Conservation (phyloP, 2,329 filamentous ascomycete genomes). For the Ophiocordyceps camponoti-saundersi region DNA sequence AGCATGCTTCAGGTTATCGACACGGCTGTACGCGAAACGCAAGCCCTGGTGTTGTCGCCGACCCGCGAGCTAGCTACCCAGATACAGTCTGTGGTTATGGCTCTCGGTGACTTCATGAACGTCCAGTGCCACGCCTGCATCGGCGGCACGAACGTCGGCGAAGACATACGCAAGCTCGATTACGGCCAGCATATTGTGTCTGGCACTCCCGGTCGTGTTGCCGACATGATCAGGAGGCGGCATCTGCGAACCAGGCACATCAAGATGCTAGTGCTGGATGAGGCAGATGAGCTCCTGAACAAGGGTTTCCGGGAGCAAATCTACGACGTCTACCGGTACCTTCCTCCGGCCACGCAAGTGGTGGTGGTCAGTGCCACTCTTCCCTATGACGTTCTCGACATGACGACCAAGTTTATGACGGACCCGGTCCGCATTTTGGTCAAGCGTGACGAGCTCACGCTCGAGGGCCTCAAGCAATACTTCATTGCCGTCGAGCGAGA, state of each 20-base stretch:
- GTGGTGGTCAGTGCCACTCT: conserved; percentile 94
- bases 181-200: conserved; percentile 97
- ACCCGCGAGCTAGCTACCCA: conserved; percentile 94
- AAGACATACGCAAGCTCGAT: conserved; percentile 94
- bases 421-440: conserved; percentile 92
- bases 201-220: conserved; percentile 87
- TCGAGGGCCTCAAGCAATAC: conserved; percentile 96
- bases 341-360: conserved; percentile 94
- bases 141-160: conserved; percentile 91
- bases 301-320: conserved; percentile 96
- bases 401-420: conserved; percentile 99
- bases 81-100: conserved; percentile 97
- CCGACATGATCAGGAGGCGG: conserved; percentile 44
- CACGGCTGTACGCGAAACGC: conserved; percentile 78
- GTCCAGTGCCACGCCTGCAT: conserved; percentile 98
- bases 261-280: conserved; percentile 46
- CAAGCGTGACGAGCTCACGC: conserved; percentile 95
- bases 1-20: conserved; percentile 94
- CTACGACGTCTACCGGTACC: conserved; percentile 95
- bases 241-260: conserved; percentile 42
- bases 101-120: conserved; percentile 99
- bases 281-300: conserved; percentile 56
- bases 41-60: conserved; percentile 88
- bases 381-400: conserved; percentile 93
- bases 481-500: conserved; percentile 99